Conservation (phyloP, 345 rosid species). For the Limnanthes douglasii region DNA sequence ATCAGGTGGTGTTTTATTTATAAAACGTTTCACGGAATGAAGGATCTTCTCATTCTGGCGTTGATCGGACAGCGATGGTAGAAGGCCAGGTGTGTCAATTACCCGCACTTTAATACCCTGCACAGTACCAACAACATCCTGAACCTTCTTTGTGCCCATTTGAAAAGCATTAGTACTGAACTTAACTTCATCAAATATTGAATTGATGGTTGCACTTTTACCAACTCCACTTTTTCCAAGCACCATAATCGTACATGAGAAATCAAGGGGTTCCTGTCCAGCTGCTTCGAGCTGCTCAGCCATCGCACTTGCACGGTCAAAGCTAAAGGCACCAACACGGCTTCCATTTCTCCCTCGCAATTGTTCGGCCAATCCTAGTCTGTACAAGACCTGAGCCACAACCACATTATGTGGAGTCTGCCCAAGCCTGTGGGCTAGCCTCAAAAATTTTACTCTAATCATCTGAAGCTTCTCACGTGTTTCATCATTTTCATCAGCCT, state of each 20-base stretch:
- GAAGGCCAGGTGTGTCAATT: slow-evolving; percentile 96
- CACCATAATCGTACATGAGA: slow-evolving; percentile 98
- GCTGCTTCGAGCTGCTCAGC: slow-evolving; percentile 96
- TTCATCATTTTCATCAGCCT: slow-evolving; percentile 74
- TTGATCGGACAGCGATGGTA: slow-evolving; percentile 91
- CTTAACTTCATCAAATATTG: slow-evolving; percentile 85
- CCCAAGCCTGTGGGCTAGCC: slow-evolving; percentile 95
- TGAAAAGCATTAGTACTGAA: slow-evolving; percentile 87
- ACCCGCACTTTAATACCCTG: slow-evolving; percentile 97
- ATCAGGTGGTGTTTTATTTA: slow-evolving; percentile 87
- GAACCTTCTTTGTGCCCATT: slow-evolving; percentile 80
- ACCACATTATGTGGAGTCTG: slow-evolving; percentile 99
- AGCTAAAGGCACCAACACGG: slow-evolving; percentile 96
- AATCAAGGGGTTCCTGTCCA: slow-evolving; percentile 92
- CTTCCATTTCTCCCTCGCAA: slow-evolving; percentile 95
- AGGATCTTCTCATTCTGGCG: slow-evolving; percentile 85
- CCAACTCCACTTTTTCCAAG: slow-evolving; percentile 98
- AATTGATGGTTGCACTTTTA: slow-evolving; percentile 96
- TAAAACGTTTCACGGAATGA: slow-evolving; percentile 62
- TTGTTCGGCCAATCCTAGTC: slow-evolving; percentile 97
- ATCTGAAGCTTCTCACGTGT: slow-evolving; percentile 97
- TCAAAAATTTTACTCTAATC: slow-evolving; percentile 92
- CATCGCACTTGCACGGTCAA: slow-evolving; percentile 98
- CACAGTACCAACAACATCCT: slow-evolving; percentile 90
- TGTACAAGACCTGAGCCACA: slow-evolving; percentile 95